Evolutionary conservation across 148 eudicot species (phyloP).

Genomic region (Chenopodium quinoa): DNA sequence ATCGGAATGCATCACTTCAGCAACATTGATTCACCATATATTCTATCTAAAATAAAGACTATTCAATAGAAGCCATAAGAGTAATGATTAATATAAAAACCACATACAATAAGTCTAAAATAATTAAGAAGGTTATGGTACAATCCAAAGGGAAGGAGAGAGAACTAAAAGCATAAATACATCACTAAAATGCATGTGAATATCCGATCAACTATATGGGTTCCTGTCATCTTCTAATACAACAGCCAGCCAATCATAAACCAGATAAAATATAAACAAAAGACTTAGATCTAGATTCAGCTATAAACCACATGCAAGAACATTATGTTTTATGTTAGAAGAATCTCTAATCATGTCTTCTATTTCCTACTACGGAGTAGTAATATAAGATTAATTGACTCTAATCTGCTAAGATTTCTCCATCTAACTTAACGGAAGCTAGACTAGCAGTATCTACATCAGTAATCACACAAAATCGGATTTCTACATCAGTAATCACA

Average conservation of each 20-base stretch:
- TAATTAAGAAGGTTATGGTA: background rate
- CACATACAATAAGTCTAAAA: background rate
- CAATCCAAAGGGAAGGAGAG: background rate
- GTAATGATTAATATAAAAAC: background rate
- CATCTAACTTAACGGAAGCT: no score
- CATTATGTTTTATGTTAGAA: slow-evolving; percentile 1
- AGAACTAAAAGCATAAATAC: background rate
- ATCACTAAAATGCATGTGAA: slow-evolving; percentile 23
- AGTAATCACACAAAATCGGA: no score
- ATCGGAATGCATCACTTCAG: background rate
- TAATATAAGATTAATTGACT: no score
- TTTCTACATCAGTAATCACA: no score
- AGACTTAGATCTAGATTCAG: slow-evolving; percentile 14
- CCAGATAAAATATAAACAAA: background rate
- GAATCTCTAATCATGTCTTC: background rate
- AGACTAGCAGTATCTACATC: no score
- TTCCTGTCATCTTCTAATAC: background rate
- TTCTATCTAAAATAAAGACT: background rate
- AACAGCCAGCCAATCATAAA: slow-evolving; percentile 2
- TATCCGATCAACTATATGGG: background rate
- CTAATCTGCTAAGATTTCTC: no score
- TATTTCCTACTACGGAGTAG: no score
- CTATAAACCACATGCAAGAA: background rate
- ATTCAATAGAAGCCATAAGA: no score
- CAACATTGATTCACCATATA: background rate